Evolutionary conservation across 345 rosid species (phyloP).

Genomic region (Erodium maritimum): DNA sequence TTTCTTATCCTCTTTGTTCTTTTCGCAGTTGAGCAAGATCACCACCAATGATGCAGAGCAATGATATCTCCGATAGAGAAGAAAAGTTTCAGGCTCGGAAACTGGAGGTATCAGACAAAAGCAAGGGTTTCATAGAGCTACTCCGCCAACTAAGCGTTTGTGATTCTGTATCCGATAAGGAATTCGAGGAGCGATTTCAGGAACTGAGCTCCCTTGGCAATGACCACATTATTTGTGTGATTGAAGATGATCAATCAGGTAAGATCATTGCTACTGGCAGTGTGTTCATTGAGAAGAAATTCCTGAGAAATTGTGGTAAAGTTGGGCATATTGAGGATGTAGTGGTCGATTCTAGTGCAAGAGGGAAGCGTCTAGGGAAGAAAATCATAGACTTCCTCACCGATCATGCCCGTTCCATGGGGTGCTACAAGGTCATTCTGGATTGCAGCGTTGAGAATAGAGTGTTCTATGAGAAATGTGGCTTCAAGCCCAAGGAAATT

Average conservation of each 20-base stretch:
- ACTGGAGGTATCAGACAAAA: constrained; percentile 57
- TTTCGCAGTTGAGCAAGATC: not conserved
- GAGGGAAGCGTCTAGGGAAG: constrained; percentile 66
- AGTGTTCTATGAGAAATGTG: constrained; percentile 70
- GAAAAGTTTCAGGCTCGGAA: constrained; percentile 34
- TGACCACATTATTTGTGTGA: constrained; percentile 71
- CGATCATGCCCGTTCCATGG: constrained; percentile 48
- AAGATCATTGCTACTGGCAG: constrained; percentile 65
- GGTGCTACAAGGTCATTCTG: constrained; percentile 76
- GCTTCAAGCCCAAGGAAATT: constrained; percentile 46
- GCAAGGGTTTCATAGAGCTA: constrained; percentile 69
- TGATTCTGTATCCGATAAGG: constrained; percentile 54
- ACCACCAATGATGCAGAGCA: not conserved
- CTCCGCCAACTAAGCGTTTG: constrained; percentile 48
- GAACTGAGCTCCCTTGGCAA: constrained; percentile 55
- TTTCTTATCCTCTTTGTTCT: not conserved
- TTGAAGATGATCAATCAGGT: constrained; percentile 45
- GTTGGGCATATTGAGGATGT: constrained; percentile 86
- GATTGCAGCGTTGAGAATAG: constrained; percentile 55
- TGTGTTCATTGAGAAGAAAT: constrained; percentile 73
- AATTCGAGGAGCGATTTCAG: constrained; percentile 44
- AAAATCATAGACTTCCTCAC: constrained; percentile 39
- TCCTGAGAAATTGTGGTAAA: constrained; percentile 72
- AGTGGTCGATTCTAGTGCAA: constrained; percentile 50
- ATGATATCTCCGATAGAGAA: not conserved